phyloP scores from a whole-genome alignment of 2,329 filamentous ascomycete genomes.

The Xylariomycetidae sp. region DNA sequence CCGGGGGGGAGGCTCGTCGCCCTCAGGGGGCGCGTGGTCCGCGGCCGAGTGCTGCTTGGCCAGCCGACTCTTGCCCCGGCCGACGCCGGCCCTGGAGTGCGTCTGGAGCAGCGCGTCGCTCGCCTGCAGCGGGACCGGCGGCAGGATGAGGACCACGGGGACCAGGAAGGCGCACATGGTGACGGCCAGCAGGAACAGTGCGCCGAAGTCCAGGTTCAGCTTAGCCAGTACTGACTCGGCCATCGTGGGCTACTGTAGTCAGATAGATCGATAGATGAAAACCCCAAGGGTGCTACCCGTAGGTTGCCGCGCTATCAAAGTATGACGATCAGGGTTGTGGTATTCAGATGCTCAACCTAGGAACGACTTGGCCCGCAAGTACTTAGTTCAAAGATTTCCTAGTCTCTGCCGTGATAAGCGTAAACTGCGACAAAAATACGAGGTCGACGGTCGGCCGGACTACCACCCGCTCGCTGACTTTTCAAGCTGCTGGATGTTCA shows the following conservation, averaged over 20 bases:
- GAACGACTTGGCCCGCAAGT: too few relatives aligned
- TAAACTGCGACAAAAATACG: too few relatives aligned
- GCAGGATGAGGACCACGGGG: slow-evolving; percentile 50
- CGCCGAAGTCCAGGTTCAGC: slow-evolving; percentile 20
- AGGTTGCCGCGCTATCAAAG: too few relatives aligned
- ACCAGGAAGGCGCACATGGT: slow-evolving; percentile 42
- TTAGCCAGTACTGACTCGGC: slow-evolving; percentile 13
- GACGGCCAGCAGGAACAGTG: slow-evolving; percentile 20
- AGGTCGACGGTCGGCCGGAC: too few relatives aligned
- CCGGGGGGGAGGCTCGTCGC: slow-evolving; percentile 11
- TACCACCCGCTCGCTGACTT: too few relatives aligned
- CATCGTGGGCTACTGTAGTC: too few relatives aligned
- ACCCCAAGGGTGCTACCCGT: too few relatives aligned
- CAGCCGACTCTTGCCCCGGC: slow-evolving; percentile 33
- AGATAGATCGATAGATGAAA: slow-evolving; percentile 3
- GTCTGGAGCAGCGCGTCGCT: slow-evolving; percentile 53
- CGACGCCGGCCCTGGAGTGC: slow-evolving; percentile 44
- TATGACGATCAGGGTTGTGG: too few relatives aligned
- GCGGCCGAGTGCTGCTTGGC: slow-evolving; percentile 16
- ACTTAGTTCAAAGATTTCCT: too few relatives aligned
- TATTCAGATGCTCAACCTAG: too few relatives aligned
- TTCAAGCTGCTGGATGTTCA: too few relatives aligned
- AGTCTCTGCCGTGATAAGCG: too few relatives aligned
- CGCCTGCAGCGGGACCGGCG: slow-evolving; percentile 47
- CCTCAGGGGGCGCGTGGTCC: slow-evolving; percentile 15